Conservation (phyloP, 2,329 filamentous ascomycete species). For the Lecanicillium sp. region DNA sequence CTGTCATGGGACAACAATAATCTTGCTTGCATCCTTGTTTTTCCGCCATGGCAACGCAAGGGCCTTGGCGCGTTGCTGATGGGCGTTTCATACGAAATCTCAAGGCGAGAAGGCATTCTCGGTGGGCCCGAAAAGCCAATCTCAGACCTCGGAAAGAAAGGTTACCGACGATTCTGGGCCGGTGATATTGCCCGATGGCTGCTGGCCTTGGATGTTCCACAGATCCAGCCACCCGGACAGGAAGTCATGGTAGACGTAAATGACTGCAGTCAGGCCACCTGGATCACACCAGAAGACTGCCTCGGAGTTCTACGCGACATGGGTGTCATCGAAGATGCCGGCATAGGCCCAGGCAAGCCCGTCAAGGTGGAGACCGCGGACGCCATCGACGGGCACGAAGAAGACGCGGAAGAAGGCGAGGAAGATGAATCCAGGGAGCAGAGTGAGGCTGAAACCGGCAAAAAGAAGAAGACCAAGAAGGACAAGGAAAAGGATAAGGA, state of each 20-base stretch:
- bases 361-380: slow-evolving; percentile 7
- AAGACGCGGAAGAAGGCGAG: slow-evolving; percentile 15
- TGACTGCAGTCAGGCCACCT: slow-evolving; percentile 69
- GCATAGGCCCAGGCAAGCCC: slow-evolving; percentile 34
- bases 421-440: slow-evolving; percentile 11
- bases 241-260: slow-evolving; percentile 56
- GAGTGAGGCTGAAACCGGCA: slow-evolving; percentile 3
- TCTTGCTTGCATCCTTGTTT: slow-evolving; percentile 89
- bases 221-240: slow-evolving; percentile 16
- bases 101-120: slow-evolving; percentile 70
- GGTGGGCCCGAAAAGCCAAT: slow-evolving; percentile 94
- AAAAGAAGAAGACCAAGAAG: slow-evolving; percentile 8
- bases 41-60: slow-evolving; percentile 90
- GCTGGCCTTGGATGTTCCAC: slow-evolving; percentile 34
- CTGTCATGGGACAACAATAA: slow-evolving; percentile 99
- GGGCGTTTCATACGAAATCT: slow-evolving; percentile 89
- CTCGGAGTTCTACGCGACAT: slow-evolving; percentile 72
- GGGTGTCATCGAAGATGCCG: slow-evolving; percentile 58
- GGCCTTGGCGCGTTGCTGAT: slow-evolving; percentile 85
- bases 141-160: slow-evolving; percentile 73
- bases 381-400: slow-evolving; percentile 11
- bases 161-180: slow-evolving; percentile 82
- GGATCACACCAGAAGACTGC: slow-evolving; percentile 80
- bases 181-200: slow-evolving; percentile 72
- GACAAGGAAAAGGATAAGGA: slow-evolving; percentile 15